phyloP scores from a whole-genome alignment of 805 yeast species.

The Schizosaccharomyces cryophilus region DNA sequence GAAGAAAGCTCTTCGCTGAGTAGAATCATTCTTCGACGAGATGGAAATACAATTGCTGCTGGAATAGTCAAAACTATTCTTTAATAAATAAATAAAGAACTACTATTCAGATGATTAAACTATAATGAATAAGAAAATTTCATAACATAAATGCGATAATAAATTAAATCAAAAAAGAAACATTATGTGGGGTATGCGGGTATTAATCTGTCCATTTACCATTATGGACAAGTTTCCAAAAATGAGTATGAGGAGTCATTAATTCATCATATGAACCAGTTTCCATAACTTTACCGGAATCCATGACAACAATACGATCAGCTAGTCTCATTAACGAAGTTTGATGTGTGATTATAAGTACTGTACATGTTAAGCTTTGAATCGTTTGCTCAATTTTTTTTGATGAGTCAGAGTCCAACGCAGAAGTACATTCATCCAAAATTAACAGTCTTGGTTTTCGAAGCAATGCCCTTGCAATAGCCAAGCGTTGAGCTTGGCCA shows the following conservation, averaged over 20 bases:
- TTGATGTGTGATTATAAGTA: constrained; percentile 53
- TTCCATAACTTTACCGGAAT: constrained; percentile 5
- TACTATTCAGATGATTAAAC: background rate
- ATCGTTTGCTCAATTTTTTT: constrained; percentile 27
- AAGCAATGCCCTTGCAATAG: constrained; percentile 60
- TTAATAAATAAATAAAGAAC: background rate
- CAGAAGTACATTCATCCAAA: constrained; percentile 77
- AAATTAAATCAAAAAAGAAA: background rate
- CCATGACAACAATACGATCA: constrained; percentile 20
- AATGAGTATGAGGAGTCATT: background rate
- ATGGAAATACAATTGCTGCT: constrained; percentile 47
- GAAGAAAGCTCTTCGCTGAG: constrained; percentile 30
- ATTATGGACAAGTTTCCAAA: background rate
- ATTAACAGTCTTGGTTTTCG: constrained; percentile 38
- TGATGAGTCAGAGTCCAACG: constrained; percentile 47
- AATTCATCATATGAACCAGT: constrained; percentile 5
- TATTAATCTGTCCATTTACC: background rate
- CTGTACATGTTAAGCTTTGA: constrained; percentile 15
- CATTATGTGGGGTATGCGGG: background rate
- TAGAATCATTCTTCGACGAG: constrained; percentile 42
- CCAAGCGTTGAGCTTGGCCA: constrained; percentile 71
- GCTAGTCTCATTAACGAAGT: constrained; percentile 37
- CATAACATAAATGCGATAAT: background rate
- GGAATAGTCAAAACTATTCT: constrained; percentile 15
- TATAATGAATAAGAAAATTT: background rate